A percentile compares a stretch with the other conserved stretches of the same genome.
phyloP scores from a whole-genome alignment of 208 protist genomes.

The Wallacemonas sp. region DNA sequence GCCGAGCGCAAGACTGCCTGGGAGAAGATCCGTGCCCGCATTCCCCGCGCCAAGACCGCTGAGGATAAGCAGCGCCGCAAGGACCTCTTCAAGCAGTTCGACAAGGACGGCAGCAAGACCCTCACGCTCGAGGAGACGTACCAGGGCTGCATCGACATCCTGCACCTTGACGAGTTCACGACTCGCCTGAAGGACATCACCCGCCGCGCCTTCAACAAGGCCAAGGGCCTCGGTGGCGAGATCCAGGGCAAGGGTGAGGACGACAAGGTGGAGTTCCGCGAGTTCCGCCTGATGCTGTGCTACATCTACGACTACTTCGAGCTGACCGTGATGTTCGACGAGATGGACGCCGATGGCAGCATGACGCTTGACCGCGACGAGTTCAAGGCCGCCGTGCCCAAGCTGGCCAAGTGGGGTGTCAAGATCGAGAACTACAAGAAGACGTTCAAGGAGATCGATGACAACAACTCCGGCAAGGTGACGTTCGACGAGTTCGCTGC shows the following conservation, averaged over 20 bases:
- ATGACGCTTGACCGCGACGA: slow-evolving; percentile 58
- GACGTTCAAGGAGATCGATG: slow-evolving; percentile 72
- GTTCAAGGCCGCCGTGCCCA: slow-evolving; percentile 52
- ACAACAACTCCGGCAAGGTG: slow-evolving; percentile 61
- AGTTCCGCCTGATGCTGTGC: slow-evolving; percentile 81
- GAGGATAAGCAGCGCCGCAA: slow-evolving; percentile 27
- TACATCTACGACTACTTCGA: slow-evolving; percentile 66
- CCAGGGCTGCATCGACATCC: slow-evolving; percentile 20
- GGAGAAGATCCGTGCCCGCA: slow-evolving; percentile 3
- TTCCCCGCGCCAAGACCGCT: slow-evolving; percentile 23
- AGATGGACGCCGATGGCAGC: slow-evolving; percentile 74
- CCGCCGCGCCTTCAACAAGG: slow-evolving; percentile 52
- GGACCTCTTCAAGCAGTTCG: slow-evolving; percentile 51
- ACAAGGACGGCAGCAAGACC: slow-evolving; percentile 41
- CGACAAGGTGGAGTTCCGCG: slow-evolving; percentile 57
- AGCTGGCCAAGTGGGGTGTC: slow-evolving; percentile 56
- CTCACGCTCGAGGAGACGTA: slow-evolving; percentile 45
- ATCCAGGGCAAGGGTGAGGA: slow-evolving; percentile 14
- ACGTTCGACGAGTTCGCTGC: slow-evolving; percentile 78
- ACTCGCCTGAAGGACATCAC: slow-evolving; percentile 28
- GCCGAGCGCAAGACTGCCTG: neutral
- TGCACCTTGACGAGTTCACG: slow-evolving; percentile 33
- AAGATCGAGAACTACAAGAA: slow-evolving; percentile 38
- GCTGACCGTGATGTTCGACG: slow-evolving; percentile 83
- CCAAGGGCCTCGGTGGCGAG: slow-evolving; percentile 23